Conservation (phyloP, 768 basidiomycete genomes). For the Trametes gibbosa region DNA sequence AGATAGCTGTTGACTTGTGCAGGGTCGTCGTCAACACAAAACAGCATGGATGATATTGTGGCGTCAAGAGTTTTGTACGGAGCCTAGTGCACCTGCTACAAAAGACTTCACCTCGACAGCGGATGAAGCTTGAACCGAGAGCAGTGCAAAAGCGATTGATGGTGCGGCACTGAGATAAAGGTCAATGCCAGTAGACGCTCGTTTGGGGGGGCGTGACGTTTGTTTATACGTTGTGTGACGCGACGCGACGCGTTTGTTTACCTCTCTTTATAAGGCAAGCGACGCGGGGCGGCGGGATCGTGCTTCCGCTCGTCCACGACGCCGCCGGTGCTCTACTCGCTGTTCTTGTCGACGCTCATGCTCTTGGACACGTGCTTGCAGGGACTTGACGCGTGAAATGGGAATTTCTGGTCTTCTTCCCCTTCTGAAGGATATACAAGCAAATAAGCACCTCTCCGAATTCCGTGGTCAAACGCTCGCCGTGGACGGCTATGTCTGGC, state of each 20-base stretch:
- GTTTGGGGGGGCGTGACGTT: constrained; percentile 1
- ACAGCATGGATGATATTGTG: too few species aligned
- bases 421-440: constrained; percentile 87
- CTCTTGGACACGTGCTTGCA: background rate
- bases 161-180: too few species aligned
- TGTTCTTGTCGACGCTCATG: background rate
- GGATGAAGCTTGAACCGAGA: too few species aligned
- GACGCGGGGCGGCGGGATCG: background rate
- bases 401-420: constrained; percentile 91
- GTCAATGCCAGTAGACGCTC: too few species aligned
- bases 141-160: too few species aligned
- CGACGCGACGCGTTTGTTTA: constrained; percentile 22
- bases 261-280: background rate
- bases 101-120: too few species aligned
- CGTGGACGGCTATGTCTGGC: constrained; percentile 94
- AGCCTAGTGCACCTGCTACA: too few species aligned
- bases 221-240: constrained; percentile 10
- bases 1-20: too few species aligned
- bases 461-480: constrained; percentile 83
- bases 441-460: constrained; percentile 72
- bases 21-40: too few species aligned
- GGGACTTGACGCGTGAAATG: constrained; percentile 45
- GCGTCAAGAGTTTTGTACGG: too few species aligned
- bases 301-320: background rate
- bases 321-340: background rate